A percentile compares a stretch with the other conserved stretches of the same genome.
Conservation (phyloP, 2,329 filamentous ascomycete species). For the Beauveria sp. region DNA sequence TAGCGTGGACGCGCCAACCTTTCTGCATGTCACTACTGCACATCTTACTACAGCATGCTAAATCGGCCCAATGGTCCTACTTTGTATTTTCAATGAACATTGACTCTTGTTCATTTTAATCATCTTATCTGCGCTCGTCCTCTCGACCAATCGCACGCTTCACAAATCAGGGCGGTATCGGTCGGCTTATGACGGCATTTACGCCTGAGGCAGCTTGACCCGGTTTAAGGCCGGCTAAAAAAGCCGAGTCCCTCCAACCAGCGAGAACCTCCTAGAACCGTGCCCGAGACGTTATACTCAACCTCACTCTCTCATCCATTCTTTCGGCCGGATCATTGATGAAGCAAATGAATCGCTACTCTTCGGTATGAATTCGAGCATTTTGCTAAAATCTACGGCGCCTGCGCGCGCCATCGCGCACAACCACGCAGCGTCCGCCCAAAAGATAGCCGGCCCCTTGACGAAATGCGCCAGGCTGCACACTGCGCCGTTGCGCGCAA, state of each 20-base stretch:
- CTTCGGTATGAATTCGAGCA: conserved; percentile 39
- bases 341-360: conserved; percentile 22
- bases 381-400: conserved; percentile 38
- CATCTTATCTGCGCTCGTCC: neutral
- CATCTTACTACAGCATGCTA: neutral
- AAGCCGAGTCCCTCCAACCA: conserved; percentile 11
- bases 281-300: conserved; percentile 4
- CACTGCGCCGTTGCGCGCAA: conserved; percentile 18
- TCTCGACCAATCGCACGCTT: neutral
- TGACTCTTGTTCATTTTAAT: neutral
- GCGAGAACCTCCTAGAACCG: conserved; percentile 7
- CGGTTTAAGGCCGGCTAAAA: conserved; percentile 16
- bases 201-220: conserved; percentile 17
- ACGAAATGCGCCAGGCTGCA: conserved; percentile 30
- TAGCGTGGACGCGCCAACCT: neutral
- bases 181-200: conserved; percentile 21
- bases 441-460: conserved; percentile 33
- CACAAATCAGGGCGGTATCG: conserved; percentile 1
- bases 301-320: neutral
- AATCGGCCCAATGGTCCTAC: neutral
- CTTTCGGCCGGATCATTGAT: neutral
- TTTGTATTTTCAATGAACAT: neutral
- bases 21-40: neutral
- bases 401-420: conserved; percentile 40
- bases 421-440: conserved; percentile 30